Evolutionary conservation across 169 alveolate species (phyloP), one percentile per base, ranked within the genome.

Genomic region (Hepatocystis sp.): DNA sequence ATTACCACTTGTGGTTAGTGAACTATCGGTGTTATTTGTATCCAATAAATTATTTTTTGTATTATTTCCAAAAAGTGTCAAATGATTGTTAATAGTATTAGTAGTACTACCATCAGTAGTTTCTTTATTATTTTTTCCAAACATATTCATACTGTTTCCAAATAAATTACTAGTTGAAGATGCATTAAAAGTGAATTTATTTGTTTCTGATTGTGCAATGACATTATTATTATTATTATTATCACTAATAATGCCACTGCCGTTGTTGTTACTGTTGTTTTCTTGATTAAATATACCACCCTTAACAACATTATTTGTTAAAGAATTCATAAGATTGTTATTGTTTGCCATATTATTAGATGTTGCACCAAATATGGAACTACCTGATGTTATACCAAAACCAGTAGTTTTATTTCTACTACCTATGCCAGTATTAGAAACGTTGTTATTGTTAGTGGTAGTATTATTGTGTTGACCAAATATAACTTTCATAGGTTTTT

Each of bases 401-500:
- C n/a, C n/a, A n/a, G n/a, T n/a, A n/a, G n/a, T n/a, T n/a, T n/a
- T n/a, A n/a, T n/a, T n/a, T n/a, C n/a, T n/a, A n/a, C n/a, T n/a
- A n/a, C n/a, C n/a, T n/a, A n/a, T n/a, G n/a, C n/a, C 10, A 17
- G 55, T 23, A 17, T 55, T 34, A 21, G 58, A 32, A 30, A 40
- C 13, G 19, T 32, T 27, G 11, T 36, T n/a, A 44, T 21, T 17
- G 47, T 8, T 17, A 51, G 34, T 47, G 7, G 13, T 21, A 51
- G 63, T 0, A 4, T 28, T 51, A 30, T 44, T 60, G 47, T 76
- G 56, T 27, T 76, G 88, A 2, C 88, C 88, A 56, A 76, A 76
- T 30, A 76, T 76, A 4, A 76, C 88, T 30, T 76, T 76, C 25
- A 58, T 5, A 0, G 88, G 88, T 8, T 76, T 76, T 10, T 58